Conservation (phyloP, 768 basidiomycete species). For the Boletus pseudopeckii region DNA sequence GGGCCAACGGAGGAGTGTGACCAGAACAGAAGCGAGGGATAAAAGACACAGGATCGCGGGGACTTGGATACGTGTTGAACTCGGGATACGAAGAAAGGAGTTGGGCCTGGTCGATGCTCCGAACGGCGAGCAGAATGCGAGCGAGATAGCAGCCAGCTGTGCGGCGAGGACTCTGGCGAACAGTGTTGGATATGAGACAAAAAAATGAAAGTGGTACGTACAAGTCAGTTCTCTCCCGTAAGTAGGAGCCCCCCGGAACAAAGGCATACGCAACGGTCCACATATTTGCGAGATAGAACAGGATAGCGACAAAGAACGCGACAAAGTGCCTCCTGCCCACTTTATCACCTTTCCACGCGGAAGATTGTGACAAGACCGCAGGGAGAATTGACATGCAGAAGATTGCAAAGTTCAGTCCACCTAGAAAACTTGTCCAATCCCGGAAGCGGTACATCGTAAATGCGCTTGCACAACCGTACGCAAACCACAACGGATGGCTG, state of each 20-base stretch:
- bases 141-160: constrained; percentile 50
- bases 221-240: constrained; percentile 77
- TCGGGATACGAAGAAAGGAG: constrained; percentile 12
- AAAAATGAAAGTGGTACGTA: constrained; percentile 34
- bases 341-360: constrained; percentile 33
- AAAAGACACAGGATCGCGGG: constrained; percentile 38
- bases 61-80: constrained; percentile 27
- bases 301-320: constrained; percentile 56
- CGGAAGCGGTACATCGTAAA: constrained; percentile 56
- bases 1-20: constrained; percentile 55
- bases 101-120: neutral
- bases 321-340: constrained; percentile 50
- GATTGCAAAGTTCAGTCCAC: constrained; percentile 58
- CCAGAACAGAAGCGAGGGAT: constrained; percentile 47
- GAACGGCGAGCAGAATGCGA: constrained; percentile 44
- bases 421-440: constrained; percentile 68
- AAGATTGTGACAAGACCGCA: constrained; percentile 45
- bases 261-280: constrained; percentile 92
- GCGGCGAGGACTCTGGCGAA: constrained; percentile 47
- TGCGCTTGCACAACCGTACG: constrained; percentile 48
- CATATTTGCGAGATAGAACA: constrained; percentile 66
- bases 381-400: constrained; percentile 69
- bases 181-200: neutral
- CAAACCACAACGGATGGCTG: constrained; percentile 50
- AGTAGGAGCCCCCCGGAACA: constrained; percentile 71